These are phyloP conservation scores for Boletus subcaerulescens DNA, from an alignment of 768 basidiomycete species.

Conservation along the genomic window DNA sequence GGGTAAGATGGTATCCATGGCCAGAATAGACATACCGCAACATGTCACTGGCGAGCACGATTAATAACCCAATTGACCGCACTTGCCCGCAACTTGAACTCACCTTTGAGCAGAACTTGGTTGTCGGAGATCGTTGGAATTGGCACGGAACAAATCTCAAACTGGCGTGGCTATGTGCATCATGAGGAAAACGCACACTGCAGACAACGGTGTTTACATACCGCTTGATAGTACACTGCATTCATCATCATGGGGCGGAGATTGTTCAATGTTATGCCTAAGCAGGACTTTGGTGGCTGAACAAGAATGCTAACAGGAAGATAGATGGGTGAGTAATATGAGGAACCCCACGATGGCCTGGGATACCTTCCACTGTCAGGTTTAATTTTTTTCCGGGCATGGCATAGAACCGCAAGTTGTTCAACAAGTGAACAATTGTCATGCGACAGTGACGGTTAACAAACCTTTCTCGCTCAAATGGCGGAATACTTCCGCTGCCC, in stretches of 20 bases:
- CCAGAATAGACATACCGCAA: constrained; percentile 32
- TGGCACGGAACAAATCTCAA: constrained; percentile 50
- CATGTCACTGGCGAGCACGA: constrained; percentile 32
- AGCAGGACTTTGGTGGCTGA: not conserved
- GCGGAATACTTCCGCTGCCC: no score
- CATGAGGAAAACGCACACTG: not conserved
- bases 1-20: not conserved
- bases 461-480: no score
- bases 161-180: constrained; percentile 41
- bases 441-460: no score
- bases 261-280: not conserved
- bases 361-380: not conserved
- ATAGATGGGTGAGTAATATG: not conserved
- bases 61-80: not conserved
- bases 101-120: constrained; percentile 60
- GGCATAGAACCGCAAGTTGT: no score
- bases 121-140: constrained; percentile 52
- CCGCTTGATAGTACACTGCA: constrained; percentile 47
- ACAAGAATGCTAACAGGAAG: not conserved
- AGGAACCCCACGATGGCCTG: constrained; percentile 7
- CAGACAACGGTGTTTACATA: constrained; percentile 10
- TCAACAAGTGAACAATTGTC: no score
- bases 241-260: constrained; percentile 36
- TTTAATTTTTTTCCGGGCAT: not conserved
- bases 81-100: not conserved